Base-by-base conservation (phyloP, 1,284 basidiomycete species). In the Ganoderma boninense region DNA sequence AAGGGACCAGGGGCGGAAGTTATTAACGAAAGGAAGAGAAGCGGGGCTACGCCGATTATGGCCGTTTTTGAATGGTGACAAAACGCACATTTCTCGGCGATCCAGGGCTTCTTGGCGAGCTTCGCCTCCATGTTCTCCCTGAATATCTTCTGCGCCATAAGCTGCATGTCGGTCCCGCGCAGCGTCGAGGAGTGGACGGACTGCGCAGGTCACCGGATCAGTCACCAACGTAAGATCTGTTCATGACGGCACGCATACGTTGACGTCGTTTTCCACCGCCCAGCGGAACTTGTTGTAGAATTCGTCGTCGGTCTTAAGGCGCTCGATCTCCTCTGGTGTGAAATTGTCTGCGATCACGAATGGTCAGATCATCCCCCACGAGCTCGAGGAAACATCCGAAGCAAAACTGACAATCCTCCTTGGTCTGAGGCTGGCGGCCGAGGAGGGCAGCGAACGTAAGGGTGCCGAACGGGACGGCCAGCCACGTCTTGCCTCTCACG, bases 401-500 rank as follows among this genome's bases (percentile, higher is more conserved):
- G 38, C 38, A 11, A 1, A 40, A 76, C 86, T 66, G 73, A 88
- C 87, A 88, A 70, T 89, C 87, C 7, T 80, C 74, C 72, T 46
- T 79, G 73, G 42, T n/a, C 74, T 73, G 46, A 14, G 77, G 69
- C 62, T 84, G 78, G 8, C 84, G 82, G 26, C 79, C 78, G 14
- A 85, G 77, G 38, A 88, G 75, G 57, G 81, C 78, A 5, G 80
- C 67, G 32, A 88, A 75, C 46, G 80, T 82, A 13, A 82, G 81
- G 42, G 80, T 78, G 4, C 84, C 81, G 70, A 90, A 89, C 0
- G 85, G 83, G 1, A 84, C 77, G 4, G 87, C 83, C 46, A 92
- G 82, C 90, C 89, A 92, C 0, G 90, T 89, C 77, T 87, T 86
- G 1, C 89, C 87, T 20, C 89, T 85, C 46, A 89, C 90, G 73